These are phyloP conservation scores for Solanum pinnatisectum DNA, from an alignment of 257 asterid species.

Conservation along the genomic window DNA sequence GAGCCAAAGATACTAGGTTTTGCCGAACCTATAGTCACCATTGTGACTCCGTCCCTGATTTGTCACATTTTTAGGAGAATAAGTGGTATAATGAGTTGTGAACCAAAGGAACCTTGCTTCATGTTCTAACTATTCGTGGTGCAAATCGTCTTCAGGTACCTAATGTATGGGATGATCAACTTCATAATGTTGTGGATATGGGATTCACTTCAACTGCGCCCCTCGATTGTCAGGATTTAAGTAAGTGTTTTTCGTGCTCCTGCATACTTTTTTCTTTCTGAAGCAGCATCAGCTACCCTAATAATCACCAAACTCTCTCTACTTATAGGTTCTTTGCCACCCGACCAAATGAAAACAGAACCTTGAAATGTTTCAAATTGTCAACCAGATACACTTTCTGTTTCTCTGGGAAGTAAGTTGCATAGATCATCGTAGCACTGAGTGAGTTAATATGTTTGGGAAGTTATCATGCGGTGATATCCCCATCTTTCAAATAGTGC, in stretches of 20 bases:
- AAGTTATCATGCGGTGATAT: background rate
- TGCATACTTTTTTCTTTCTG: background rate
- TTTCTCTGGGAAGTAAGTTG: background rate
- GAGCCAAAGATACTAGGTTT: background rate
- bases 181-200: conserved; percentile 11
- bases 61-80: background rate
- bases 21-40: background rate
- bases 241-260: background rate
- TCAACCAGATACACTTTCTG: background rate
- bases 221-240: conserved; percentile 45
- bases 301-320: background rate
- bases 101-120: background rate
- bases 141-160: background rate
- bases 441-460: background rate
- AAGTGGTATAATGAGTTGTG: background rate
- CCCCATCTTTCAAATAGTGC: background rate
- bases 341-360: background rate
- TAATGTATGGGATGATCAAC: background rate
- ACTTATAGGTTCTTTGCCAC: background rate
- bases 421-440: background rate
- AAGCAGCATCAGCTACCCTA: background rate
- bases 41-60: background rate
- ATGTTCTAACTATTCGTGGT: background rate
- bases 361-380: background rate
- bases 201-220: conserved; percentile 47